Evolutionary conservation across 2,329 filamentous ascomycete species (phyloP), one percentile per base, ranked within the genome.

Genomic region (Davidsoniella virescens): DNA sequence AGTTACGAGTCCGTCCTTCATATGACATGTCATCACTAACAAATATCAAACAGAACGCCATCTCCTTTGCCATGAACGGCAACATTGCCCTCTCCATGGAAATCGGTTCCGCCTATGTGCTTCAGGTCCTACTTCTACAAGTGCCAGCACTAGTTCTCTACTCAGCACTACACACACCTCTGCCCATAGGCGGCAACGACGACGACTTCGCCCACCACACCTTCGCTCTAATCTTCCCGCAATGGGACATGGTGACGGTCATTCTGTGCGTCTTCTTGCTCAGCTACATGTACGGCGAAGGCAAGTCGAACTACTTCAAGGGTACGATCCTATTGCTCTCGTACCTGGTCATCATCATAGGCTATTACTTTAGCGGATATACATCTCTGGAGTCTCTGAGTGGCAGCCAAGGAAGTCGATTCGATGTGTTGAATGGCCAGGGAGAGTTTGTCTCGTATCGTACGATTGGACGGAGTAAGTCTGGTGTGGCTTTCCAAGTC

Each of bases 281-380:
- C 56, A 94, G 87, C 60, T 94, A 96, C 70, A 90, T 98, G 71
- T 94, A 96, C 59, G 86, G 90, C 47, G 92, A 98, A 67, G 92
- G 92, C 39, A 98, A 98, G 77, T 96, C 88, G 70, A 98, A 98
- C 66, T 98, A 98, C 66, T 98, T 98, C 78, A 98, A 98, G 70
- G 92, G 92, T 47, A 94, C 86, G 56, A 95, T 96, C 58, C 72
- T 98, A 48, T 79, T 96, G 55, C 70, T 98, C 47, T 92, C 86
- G 33, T 98, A 98, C 63, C 66, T 96, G 20, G 92, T 96, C 25
- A 87, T 98, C 45, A 70, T 95, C 25, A 77, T 86, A 42, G 92
- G 92, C 1, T 98, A 93, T 69, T 96, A 87, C 66, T 83, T 94
- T 53, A 87, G 86, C 48, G 70, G 76, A 25, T 78, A 62, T 57